Evolutionary conservation across 148 eudicot genomes (phyloP), one percentile per base, ranked within the genome.

Genomic region (Fagopyrum homotropicum): DNA sequence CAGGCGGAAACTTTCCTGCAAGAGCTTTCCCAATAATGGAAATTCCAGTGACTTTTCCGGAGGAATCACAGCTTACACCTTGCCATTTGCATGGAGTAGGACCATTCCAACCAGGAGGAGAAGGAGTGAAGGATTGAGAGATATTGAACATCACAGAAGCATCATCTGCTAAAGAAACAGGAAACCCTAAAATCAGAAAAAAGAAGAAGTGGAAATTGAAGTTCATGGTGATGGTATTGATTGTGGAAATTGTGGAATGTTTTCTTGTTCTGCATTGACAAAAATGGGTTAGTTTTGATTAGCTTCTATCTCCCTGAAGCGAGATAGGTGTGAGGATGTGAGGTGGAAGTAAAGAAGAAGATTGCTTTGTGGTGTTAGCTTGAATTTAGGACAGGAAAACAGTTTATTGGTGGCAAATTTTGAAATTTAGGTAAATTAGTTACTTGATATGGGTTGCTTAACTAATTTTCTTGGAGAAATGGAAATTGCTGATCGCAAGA

Each of bases 21-120:
- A 92, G 9, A 0, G 79, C 73, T 57, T 76, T 76, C 2, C 83
- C 75, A 26, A 35, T 35, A 35, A 35, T 35, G 40, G 40, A 35
- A 35, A 35, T 35, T 35, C 40, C 40, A 35, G 40, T 35, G 40
- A 35, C 40, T 35, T 35, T 35, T 7, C 72, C 69, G 2, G 87
- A 73, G 15, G 78, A 6, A 75, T 85, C 87, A 29, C 98, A 93
- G 16, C 52, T 54, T 45, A 93, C 69, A 0, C 86, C 83, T 35
- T 56, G 43, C 96, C 96, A 93, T 55, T 61, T 63, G 74, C 98
- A 93, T 30, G 79, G 83, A 76, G 84, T 49, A 17, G 75, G 1
- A 7, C 80, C 76, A 1, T 79, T 52, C 96, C 96, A 93, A 22
- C 81, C 84, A 0, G 85, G 60, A 4, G 93, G 96, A 0, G 86